Evolutionary conservation across 106 monocot genomes (phyloP), one percentile per base, ranked within the genome.

Genomic region (Acorus calamus): DNA sequence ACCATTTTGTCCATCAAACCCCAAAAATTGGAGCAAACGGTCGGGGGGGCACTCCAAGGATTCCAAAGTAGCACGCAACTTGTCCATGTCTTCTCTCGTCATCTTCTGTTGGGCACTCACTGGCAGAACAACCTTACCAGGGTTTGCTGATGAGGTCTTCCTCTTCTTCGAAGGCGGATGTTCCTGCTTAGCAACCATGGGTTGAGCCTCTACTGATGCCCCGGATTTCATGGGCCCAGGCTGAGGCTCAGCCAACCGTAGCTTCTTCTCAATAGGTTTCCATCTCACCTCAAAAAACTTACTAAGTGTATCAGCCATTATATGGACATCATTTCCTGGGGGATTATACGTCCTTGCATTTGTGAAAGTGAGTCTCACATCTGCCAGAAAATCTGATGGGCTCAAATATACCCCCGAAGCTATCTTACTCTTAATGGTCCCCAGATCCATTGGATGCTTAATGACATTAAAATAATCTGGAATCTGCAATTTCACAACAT

Each of bases 401-500:
- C 8, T 59, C 10, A 11, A 47, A 66, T 73, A 73, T 12, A 28
- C 59, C 44, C 66, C 52, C n/a, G 52, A 58, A 50, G 28, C 4
- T 52, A 73, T 5, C 46, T 66, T 73, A 57, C 59, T 45, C 59
- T 73, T 73, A 44, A 66, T 52, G 11, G 73, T 73, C 46, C 73
- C 73, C 65, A 73, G 45, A 66, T 73, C 73, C 73, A 73, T 73
- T 52, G 73, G 73, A 52, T 66, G 57, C 51, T 73, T 73, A 44
- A 73, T 73, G 47, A 73, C 44, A 13, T 57, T 60, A 41, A 59
- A 66, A 55, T 73, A 73, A 66, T 73, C 73, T 4, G 73, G 65
- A 66, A 73, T 65, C 2, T 73, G 65, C 57, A 73, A 6, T 59
- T 66, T 66, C 13, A 66, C 58, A 3, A 59, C 73, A 60, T 73